Percentiles rank a stretch among this genome's conserved stretches.
These are phyloP conservation scores for Trichoderma aggressivum DNA, from an alignment of 2,329 filamentous ascomycete species.

Conservation along the genomic window DNA sequence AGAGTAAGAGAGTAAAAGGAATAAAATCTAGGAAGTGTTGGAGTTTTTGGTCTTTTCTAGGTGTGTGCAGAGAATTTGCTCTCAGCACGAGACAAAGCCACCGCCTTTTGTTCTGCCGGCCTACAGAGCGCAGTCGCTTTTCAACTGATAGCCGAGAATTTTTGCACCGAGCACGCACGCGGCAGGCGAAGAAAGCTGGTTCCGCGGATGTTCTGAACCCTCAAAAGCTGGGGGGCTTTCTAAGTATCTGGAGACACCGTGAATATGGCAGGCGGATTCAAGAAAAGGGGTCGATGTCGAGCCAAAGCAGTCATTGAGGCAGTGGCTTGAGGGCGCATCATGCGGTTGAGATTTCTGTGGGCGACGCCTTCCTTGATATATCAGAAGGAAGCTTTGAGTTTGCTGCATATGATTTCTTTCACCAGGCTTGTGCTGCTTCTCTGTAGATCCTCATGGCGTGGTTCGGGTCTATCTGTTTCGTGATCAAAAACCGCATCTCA, in stretches of 20 bases:
- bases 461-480: neutral
- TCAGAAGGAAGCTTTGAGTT: neutral
- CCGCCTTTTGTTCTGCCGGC: slow-evolving; percentile 17
- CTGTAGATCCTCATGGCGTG: neutral
- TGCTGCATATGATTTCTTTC: neutral
- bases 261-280: neutral
- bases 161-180: neutral
- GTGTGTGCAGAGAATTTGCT: neutral
- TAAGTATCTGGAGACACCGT: neutral
- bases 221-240: neutral
- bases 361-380: neutral
- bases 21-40: neutral
- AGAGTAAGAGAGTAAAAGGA: neutral
- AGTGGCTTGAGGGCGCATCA: neutral
- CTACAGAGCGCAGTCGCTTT: neutral
- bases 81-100: neutral
- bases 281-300: neutral
- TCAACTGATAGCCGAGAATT: neutral
- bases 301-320: neutral
- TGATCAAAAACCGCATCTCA: neutral
- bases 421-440: neutral
- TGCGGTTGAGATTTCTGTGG: neutral
- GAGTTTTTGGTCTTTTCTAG: neutral
- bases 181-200: neutral
- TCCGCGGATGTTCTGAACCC: neutral